Base-by-base conservation (phyloP, 2,329 filamentous ascomycete species). In the Penicillium sp. region DNA sequence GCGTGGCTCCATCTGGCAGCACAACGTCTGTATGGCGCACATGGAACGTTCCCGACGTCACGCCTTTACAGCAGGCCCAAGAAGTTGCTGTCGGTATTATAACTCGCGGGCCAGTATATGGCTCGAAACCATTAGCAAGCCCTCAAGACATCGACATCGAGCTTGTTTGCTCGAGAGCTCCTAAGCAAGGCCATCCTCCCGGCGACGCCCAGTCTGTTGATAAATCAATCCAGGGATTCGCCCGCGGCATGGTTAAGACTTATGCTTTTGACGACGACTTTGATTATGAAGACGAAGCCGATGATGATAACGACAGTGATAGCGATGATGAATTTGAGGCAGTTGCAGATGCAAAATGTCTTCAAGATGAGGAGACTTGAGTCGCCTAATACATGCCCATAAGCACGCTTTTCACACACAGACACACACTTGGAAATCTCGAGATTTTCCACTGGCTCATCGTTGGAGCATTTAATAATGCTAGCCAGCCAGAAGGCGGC, bases 11-110 rank as follows among this genome's bases (percentile, higher is more conserved):
- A n/a, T 59, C 68, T 11, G 71, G 71, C 3, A 65, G 60, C 30
- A 61, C 62, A 21, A 47, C 60, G 21, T 60, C 57, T 45, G 68
- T 71, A 2, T 74, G 71, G 71, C 66, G 66, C 53, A 69, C 70
- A n/a, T 72, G 66, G 68, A 72, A 68, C 52, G 61, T 72, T 23
- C 66, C 71, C 47, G 62, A 66, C 33, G 70, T 71, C 64, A 70
- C 64, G 2, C 62, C 68, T 20, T 33, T 43, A 16, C 60, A 70
- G 18, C 71, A 73, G 55, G 71, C 71, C 3, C 62, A 63, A 9
- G 70, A 74, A 52, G 67, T 74, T 3, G 71, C 69, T 9, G 68
- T 74, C 20, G 71, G 66, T 2, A 72, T 74, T 24, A 62, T 73
- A 52, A 69, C 68, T 61, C 67, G 71, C 5, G 63, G 60, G 1